A percentile compares a stretch with the other conserved stretches of the same genome.
Evolutionary conservation across 2,329 filamentous ascomycete genomes (phyloP).

Genomic region (Cladosporium sphaerospermum): DNA sequence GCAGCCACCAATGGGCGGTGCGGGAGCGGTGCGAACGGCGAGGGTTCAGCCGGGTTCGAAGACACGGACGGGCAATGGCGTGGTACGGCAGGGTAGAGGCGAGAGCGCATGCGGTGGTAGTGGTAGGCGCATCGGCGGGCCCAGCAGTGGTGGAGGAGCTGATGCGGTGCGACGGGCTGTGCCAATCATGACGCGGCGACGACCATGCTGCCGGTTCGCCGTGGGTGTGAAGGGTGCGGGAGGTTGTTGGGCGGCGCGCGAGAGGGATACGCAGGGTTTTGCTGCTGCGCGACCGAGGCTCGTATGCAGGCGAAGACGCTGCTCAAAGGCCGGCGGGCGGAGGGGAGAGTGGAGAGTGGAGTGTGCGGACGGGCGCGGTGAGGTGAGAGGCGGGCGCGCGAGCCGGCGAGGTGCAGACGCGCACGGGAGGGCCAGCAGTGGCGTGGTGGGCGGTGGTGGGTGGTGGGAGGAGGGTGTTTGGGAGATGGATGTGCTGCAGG

Average conservation of each 20-base stretch:
- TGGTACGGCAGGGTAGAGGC: conserved; percentile 32
- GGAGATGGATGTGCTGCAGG: neutral
- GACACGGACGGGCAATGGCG: conserved; percentile 17
- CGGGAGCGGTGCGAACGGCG: conserved; percentile 12
- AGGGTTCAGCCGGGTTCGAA: conserved; percentile 30
- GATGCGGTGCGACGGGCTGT: conserved; percentile 24
- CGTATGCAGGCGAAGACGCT: neutral
- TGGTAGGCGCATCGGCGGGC: conserved; percentile 21
- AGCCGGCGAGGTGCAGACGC: too few relatives aligned
- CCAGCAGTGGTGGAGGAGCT: conserved; percentile 16
- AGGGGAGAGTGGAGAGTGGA: neutral
- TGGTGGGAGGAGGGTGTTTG: too few relatives aligned
- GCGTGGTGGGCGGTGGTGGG: too few relatives aligned
- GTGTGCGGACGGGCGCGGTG: neutral
- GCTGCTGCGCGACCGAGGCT: neutral
- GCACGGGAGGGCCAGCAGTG: too few relatives aligned
- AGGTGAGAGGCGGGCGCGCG: neutral
- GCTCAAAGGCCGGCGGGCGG: neutral
- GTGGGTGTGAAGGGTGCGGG: neutral
- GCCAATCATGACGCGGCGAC: conserved; percentile 19
- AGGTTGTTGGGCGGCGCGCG: neutral
- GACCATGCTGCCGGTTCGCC: conserved; percentile 19
- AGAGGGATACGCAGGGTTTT: neutral
- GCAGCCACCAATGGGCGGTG: conserved; percentile 16
- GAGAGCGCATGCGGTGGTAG: conserved; percentile 18